Percentiles rank a stretch among this genome's conserved stretches.
These are phyloP conservation scores for Schwanniomyces vanrijiae DNA, from an alignment of 805 yeast genomes.

Conservation along the genomic window DNA sequence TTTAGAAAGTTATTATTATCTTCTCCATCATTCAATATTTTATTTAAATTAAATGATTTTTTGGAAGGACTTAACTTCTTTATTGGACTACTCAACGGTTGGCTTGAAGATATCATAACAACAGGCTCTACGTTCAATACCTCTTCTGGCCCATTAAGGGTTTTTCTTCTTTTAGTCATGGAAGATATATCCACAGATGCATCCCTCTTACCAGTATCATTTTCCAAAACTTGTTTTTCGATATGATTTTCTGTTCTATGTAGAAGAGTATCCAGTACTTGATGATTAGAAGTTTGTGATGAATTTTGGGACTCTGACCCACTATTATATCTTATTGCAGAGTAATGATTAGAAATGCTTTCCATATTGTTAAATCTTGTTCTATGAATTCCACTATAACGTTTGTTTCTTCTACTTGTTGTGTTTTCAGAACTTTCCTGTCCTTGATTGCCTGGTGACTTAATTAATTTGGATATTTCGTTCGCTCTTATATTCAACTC, in stretches of 20 bases:
- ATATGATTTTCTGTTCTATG: slow-evolving; percentile 2
- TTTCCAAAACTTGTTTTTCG: background rate
- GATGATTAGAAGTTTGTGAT: background rate
- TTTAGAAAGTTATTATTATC: slow-evolving; percentile 9
- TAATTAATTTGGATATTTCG: slow-evolving; percentile 27
- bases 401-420: slow-evolving; percentile 16
- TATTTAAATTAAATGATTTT: slow-evolving; percentile 2
- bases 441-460: slow-evolving; percentile 12
- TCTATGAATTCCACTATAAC: slow-evolving; percentile 34
- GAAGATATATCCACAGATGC: slow-evolving; percentile 9
- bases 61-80: slow-evolving; percentile 6
- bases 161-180: slow-evolving; percentile 34
- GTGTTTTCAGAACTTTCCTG: slow-evolving; percentile 11
- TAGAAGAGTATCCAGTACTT: background rate
- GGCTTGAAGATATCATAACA: background rate
- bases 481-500: slow-evolving; percentile 45
- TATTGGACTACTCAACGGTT: background rate
- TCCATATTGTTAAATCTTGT: slow-evolving; percentile 46
- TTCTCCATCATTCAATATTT: background rate
- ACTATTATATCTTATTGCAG: slow-evolving; percentile 26
- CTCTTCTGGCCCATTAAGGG: slow-evolving; percentile 44
- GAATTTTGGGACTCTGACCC: background rate
- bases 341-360: slow-evolving; percentile 48
- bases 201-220: slow-evolving; percentile 9
- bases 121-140: slow-evolving; percentile 10